Percentiles rank a stretch among this genome's conserved stretches.
Conservation (phyloP, 2,329 filamentous ascomycete genomes). For the Ilyonectria mors-panacis region DNA sequence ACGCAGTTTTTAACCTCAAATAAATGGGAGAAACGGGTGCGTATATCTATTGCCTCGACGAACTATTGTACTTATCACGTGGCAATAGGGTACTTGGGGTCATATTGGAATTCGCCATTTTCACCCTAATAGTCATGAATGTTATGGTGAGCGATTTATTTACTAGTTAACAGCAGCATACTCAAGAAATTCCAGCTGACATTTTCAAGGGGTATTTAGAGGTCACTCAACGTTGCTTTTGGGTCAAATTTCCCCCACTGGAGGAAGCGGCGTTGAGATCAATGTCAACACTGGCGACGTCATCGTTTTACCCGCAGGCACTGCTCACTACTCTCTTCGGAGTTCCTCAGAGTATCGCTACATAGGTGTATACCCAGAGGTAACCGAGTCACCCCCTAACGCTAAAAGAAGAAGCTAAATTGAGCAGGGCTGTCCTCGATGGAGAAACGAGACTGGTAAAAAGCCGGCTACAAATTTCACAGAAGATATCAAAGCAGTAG, state of each 20-base stretch:
- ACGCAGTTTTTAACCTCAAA: constrained; percentile 36
- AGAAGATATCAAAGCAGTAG: constrained; percentile 29
- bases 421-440: constrained; percentile 33
- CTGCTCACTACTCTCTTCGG: constrained; percentile 37
- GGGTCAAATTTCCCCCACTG: constrained; percentile 32
- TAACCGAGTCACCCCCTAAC: background rate
- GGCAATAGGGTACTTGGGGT: constrained; percentile 39
- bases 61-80: background rate
- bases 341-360: constrained; percentile 42
- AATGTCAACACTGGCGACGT: constrained; percentile 39
- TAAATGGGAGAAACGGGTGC: constrained; percentile 43
- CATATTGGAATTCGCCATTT: constrained; percentile 44
- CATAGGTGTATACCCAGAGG: constrained; percentile 42
- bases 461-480: constrained; percentile 25
- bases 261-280: constrained; percentile 35
- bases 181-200: background rate
- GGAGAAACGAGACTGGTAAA: constrained; percentile 39
- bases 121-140: constrained; percentile 45
- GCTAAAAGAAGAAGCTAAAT: background rate
- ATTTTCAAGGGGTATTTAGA: constrained; percentile 37
- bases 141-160: constrained; percentile 36
- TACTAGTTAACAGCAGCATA: background rate
- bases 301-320: constrained; percentile 41
- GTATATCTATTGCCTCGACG: background rate
- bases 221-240: constrained; percentile 40